These are phyloP conservation scores for Rubus idaeus DNA, from an alignment of 306 rosid genomes.

Conservation along the genomic window DNA sequence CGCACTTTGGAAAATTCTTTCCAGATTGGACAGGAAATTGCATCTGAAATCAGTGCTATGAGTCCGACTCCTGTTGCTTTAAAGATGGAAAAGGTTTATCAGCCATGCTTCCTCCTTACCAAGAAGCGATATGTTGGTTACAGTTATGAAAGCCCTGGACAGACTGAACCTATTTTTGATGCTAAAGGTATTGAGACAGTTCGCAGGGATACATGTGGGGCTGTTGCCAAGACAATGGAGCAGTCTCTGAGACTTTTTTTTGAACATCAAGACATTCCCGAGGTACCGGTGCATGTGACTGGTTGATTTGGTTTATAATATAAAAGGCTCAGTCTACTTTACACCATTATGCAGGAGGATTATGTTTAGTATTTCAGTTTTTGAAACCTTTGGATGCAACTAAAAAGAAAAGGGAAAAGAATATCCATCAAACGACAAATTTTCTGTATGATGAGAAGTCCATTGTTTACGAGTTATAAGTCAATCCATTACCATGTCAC, in stretches of 20 bases:
- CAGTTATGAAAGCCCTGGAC: slow-evolving; percentile 83
- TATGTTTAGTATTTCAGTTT: too few relatives aligned
- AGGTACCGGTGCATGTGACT: slow-evolving; percentile 48
- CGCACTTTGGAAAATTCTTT: slow-evolving; percentile 68
- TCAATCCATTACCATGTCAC: background rate
- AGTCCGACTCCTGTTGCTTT: slow-evolving; percentile 89
- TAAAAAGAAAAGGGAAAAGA: background rate
- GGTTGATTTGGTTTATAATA: slow-evolving; percentile 6
- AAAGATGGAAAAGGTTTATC: slow-evolving; percentile 94
- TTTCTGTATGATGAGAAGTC: background rate
- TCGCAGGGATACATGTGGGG: slow-evolving; percentile 89
- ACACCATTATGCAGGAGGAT: background rate
- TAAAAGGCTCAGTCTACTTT: background rate
- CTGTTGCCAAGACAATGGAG: slow-evolving; percentile 90
- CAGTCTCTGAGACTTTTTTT: slow-evolving; percentile 80
- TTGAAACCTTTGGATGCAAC: background rate
- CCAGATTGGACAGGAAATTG: slow-evolving; percentile 86
- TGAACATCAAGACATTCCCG: slow-evolving; percentile 61
- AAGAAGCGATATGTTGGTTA: slow-evolving; percentile 97
- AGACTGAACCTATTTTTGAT: slow-evolving; percentile 74
- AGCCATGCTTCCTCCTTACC: slow-evolving; percentile 85
- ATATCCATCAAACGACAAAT: background rate
- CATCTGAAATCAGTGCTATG: slow-evolving; percentile 80
- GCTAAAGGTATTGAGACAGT: slow-evolving; percentile 98
- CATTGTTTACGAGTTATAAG: background rate